Conservation (phyloP, 768 basidiomycete genomes). For the Suillus decipiens region DNA sequence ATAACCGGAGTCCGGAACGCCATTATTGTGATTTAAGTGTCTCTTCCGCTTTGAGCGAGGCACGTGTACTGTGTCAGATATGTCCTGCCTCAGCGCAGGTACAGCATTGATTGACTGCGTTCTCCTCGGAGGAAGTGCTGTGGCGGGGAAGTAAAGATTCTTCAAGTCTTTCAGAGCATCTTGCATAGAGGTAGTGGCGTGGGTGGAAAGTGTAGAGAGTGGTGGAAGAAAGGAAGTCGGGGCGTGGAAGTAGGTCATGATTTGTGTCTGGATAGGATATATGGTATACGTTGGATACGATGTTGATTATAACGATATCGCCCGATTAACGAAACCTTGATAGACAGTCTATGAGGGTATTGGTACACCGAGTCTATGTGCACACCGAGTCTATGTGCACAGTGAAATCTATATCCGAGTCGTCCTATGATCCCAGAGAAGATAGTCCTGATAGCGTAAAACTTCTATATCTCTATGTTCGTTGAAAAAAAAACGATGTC, state of each 20-base stretch:
- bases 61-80: slow-evolving; percentile 20
- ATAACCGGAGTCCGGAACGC: slow-evolving; percentile 74
- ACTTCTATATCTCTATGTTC: slow-evolving; percentile 9
- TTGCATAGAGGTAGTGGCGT: slow-evolving; percentile 38
- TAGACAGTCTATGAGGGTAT: slow-evolving; percentile 12
- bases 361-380: slow-evolving; percentile 17
- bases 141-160: slow-evolving; percentile 52
- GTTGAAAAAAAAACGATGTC: slow-evolving; percentile 4
- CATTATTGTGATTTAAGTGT: slow-evolving; percentile 38
- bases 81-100: slow-evolving; percentile 22
- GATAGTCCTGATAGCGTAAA: neutral
- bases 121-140: slow-evolving; percentile 24
- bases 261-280: slow-evolving; percentile 10
- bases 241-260: slow-evolving; percentile 25
- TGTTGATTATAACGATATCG: slow-evolving; percentile 4
- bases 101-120: slow-evolving; percentile 1
- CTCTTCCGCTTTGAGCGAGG: slow-evolving; percentile 26
- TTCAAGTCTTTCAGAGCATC: slow-evolving; percentile 46
- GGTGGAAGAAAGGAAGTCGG: slow-evolving; percentile 61
- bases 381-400: slow-evolving; percentile 16
- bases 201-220: slow-evolving; percentile 44
- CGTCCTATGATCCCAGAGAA: slow-evolving; percentile 9
- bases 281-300: slow-evolving; percentile 9
- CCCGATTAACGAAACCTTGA: neutral
- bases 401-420: slow-evolving; percentile 5